These are phyloP conservation scores for Pythium brachiatum DNA, from an alignment of 352 stramenopile genomes.

Conservation along the genomic window DNA sequence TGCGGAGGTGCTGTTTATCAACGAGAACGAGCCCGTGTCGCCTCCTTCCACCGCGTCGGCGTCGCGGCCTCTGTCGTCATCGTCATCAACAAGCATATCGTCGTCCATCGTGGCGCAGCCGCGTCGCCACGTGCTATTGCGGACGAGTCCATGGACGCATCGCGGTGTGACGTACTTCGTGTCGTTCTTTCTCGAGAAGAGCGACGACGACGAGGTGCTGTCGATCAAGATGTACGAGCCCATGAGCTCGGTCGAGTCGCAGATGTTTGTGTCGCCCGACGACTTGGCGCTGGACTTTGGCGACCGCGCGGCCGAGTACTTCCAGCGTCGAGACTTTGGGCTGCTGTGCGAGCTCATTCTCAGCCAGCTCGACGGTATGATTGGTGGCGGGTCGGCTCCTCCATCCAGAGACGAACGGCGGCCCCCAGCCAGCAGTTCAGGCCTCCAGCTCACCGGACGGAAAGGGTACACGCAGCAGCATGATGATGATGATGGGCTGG, in stretches of 20 bases:
- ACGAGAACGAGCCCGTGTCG: slow-evolving; percentile 60
- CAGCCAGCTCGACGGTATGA: slow-evolving; percentile 52
- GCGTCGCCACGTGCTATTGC: slow-evolving; percentile 34
- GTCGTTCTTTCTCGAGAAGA: slow-evolving; percentile 65
- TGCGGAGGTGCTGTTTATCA: slow-evolving; percentile 68
- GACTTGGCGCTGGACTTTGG: slow-evolving; percentile 66
- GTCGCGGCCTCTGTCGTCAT: background rate
- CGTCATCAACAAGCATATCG: background rate
- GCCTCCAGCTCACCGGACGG: background rate
- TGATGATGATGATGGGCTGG: background rate
- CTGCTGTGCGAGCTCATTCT: slow-evolving; percentile 64
- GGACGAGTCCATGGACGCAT: slow-evolving; percentile 68
- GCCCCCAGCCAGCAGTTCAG: background rate
- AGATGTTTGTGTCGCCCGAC: slow-evolving; percentile 55
- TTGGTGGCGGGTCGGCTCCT: slow-evolving; percentile 23
- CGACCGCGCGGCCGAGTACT: slow-evolving; percentile 31
- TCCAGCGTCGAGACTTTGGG: slow-evolving; percentile 46
- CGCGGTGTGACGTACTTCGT: slow-evolving; percentile 70
- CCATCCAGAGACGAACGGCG: slow-evolving; percentile 1
- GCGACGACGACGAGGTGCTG: slow-evolving; percentile 29
- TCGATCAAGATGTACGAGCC: slow-evolving; percentile 78
- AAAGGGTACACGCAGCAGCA: background rate
- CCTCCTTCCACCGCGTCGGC: slow-evolving; percentile 12
- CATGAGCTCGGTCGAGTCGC: slow-evolving; percentile 73
- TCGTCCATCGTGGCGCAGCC: background rate